Evolutionary conservation across 2,329 filamentous ascomycete genomes (phyloP).

Genomic region (Pseudofabraea citricarpa): DNA sequence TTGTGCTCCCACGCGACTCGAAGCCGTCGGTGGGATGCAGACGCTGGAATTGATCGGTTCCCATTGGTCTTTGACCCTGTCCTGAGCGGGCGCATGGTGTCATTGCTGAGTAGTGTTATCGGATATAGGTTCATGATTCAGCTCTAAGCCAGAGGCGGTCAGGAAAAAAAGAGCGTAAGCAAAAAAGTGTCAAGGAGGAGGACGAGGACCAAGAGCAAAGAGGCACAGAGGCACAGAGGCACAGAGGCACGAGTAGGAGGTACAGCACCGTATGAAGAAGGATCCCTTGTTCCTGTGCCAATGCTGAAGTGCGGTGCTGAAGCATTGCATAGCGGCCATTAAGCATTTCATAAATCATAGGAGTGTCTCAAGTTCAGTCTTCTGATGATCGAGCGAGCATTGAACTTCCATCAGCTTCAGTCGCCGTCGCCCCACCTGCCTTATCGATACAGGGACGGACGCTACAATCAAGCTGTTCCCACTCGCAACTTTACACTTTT

Average conservation of each 20-base stretch:
- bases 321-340: no score
- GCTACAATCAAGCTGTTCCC: background rate
- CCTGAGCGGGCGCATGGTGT: background rate
- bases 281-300: no score
- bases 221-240: no score
- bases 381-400: background rate
- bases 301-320: no score
- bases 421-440: background rate
- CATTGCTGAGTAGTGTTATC: background rate
- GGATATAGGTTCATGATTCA: background rate
- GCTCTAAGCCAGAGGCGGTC: background rate
- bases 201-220: no score
- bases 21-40: background rate
- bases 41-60: background rate
- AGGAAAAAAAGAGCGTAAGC: background rate
- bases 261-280: no score
- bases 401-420: no score
- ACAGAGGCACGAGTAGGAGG: no score
- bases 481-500: background rate
- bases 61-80: background rate
- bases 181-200: no score
- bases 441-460: background rate
- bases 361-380: background rate
- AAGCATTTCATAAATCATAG: background rate
- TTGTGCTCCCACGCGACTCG: constrained; percentile 3